Base-by-base conservation (phyloP, 2,329 filamentous ascomycete genomes). In the Sordariomycetes sp. region DNA sequence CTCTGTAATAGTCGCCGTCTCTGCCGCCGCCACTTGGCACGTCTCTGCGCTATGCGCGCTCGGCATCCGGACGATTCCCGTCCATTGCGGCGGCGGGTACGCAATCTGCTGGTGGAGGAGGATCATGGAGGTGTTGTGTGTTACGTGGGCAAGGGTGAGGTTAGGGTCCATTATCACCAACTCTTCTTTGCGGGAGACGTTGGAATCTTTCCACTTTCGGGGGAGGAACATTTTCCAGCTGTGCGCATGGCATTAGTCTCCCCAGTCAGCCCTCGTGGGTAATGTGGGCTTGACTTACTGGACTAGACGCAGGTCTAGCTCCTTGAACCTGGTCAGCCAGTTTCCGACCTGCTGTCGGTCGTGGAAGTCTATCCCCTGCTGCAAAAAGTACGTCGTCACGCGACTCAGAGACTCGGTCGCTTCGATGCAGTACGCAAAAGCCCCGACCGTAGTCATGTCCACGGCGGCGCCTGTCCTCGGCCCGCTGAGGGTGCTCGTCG, bases 91-190 rank as follows among this genome's bases (percentile, higher is more conserved):
- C 24, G 61, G 61, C 0, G 73, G 74, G 52, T 74, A 77, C 0
- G 74, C 76, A 45, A 78, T 76, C 6, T 67, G 65, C 51, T 78
- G 75, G 56, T 78, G 76, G 0, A 78, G 63, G 0, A 77, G 64
- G 25, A 78, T 76, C 65, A 76, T 76, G 0, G 74, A 75, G 0
- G 74, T 71, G 57, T 77, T 77, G 53, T 78, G 76, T 0, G 74
- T 77, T 10, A 75, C 67, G 36, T 78, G 74, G 0, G 75, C 75
- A 0, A 77, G 62, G 0, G 76, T 77, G 20, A 78, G 64, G 52
- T 78, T 78, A 0, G 76, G 76, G 54, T 78, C 76, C 67, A 75
- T 76, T 15, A 63, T 61, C 20, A 62, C 63, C 0, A 65, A 60
- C 0, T 61, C 62, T 2, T 61, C 60, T 17, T 65, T 59, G 1